Percentiles rank a stretch among this genome's conserved stretches.
Evolutionary conservation across 768 basidiomycete genomes (phyloP).

Genomic region (Kwoniella bestiolae): DNA sequence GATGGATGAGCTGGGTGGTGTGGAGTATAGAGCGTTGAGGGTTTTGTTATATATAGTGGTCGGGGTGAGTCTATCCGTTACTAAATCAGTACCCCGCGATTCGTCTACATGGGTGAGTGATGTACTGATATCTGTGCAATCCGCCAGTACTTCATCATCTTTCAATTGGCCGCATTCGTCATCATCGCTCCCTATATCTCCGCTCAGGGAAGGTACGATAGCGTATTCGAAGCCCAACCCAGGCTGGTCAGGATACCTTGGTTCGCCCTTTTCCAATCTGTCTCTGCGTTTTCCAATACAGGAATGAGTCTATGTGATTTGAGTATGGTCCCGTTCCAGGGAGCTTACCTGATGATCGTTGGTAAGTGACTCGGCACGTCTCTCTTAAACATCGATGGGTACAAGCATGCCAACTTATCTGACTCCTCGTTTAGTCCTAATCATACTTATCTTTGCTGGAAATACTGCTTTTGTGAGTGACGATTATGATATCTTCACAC

Average conservation of each 20-base stretch:
- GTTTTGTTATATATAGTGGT: conserved; percentile 80
- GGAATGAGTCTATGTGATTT: conserved; percentile 80
- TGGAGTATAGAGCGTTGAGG: conserved; percentile 85
- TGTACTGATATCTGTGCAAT: too few relatives aligned
- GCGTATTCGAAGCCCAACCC: conserved; percentile 65
- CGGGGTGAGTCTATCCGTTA: conserved; percentile 69
- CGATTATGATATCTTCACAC: too few relatives aligned
- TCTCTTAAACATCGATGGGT: too few relatives aligned
- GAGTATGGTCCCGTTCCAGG: conserved; percentile 90
- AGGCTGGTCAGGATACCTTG: conserved; percentile 68
- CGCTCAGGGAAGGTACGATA: conserved; percentile 63
- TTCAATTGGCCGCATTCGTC: conserved; percentile 71
- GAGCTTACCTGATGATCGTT: conserved; percentile 76
- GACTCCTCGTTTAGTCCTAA: conserved; percentile 58
- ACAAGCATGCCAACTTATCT: not conserved
- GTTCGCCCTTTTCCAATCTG: conserved; percentile 82
- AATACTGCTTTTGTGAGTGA: conserved; percentile 93
- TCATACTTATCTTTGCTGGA: conserved; percentile 80
- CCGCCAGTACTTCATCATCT: conserved; percentile 75
- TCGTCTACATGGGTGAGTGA: too few relatives aligned
- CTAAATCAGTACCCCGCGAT: too few relatives aligned
- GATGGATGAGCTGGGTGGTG: conserved; percentile 87
- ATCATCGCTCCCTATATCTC: conserved; percentile 82
- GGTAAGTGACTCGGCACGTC: conserved; percentile 26
- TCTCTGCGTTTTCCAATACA: conserved; percentile 86